Evolutionary conservation across 345 rosid species (phyloP).

Genomic region (Salix exigua): DNA sequence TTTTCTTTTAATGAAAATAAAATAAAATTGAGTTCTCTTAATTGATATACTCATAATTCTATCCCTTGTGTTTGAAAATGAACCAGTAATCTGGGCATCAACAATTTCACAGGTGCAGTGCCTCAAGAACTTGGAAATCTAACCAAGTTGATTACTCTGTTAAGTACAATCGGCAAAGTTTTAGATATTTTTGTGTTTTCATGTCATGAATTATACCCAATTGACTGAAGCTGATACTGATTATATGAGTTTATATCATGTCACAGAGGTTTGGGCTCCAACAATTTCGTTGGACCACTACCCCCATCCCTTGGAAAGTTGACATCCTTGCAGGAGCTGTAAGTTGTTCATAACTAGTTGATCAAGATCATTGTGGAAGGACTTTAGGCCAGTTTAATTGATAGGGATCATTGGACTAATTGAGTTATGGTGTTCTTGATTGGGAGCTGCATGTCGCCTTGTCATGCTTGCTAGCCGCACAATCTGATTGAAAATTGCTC

Average conservation of each 20-base stretch:
- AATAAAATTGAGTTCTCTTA: not conserved
- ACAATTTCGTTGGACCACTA: slow-evolving; percentile 45
- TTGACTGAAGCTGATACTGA: not conserved
- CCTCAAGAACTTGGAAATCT: slow-evolving; percentile 53
- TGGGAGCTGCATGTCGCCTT: not conserved
- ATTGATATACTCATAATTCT: slow-evolving; percentile 7
- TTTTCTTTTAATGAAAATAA: not conserved
- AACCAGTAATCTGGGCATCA: slow-evolving; percentile 57
- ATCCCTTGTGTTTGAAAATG: slow-evolving; percentile 16
- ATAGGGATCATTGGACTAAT: not conserved
- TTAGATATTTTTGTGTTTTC: not conserved
- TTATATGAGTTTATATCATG: not conserved
- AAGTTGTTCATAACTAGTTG: slow-evolving; percentile 16
- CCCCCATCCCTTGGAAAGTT: slow-evolving; percentile 47
- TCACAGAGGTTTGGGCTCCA: slow-evolving; percentile 55
- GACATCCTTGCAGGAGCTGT: slow-evolving; percentile 49
- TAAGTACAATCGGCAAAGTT: slow-evolving; percentile 23
- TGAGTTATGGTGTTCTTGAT: not conserved
- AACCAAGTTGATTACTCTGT: slow-evolving; percentile 49
- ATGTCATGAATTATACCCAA: not conserved
- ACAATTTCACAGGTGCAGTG: slow-evolving; percentile 49
- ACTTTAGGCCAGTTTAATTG: not conserved
- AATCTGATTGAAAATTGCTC: not conserved
- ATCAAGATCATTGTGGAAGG: not conserved
- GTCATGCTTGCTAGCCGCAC: not conserved